These are phyloP conservation scores for Mucor velutinosus DNA, from an alignment of 371 early-diverging fungal genomes.

Conservation along the genomic window DNA sequence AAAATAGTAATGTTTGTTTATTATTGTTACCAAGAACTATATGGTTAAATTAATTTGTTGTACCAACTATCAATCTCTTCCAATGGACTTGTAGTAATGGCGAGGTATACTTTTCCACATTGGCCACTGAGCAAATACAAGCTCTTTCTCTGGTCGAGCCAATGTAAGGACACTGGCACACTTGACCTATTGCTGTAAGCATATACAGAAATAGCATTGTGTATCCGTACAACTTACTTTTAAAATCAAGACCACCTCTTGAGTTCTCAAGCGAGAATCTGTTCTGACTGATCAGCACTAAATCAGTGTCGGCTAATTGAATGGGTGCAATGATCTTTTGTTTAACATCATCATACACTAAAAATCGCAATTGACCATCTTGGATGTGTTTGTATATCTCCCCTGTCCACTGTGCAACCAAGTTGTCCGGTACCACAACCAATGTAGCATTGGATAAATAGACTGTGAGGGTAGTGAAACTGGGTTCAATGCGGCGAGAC, in stretches of 20 bases:
- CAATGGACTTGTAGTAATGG: conserved; percentile 73
- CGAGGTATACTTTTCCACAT: conserved; percentile 43
- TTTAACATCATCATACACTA: conserved; percentile 45
- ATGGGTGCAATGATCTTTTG: conserved; percentile 51
- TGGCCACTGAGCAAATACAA: conserved; percentile 27
- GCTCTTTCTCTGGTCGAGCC: conserved; percentile 25
- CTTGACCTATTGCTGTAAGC: background rate
- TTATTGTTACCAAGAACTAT: background rate
- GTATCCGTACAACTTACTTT: conserved; percentile 20
- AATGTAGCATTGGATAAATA: conserved; percentile 65
- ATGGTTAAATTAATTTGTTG: conserved; percentile 1
- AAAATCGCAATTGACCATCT: conserved; percentile 50
- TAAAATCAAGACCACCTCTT: conserved; percentile 53
- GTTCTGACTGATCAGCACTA: conserved; percentile 67
- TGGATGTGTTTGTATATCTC: conserved; percentile 73
- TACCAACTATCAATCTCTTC: conserved; percentile 76
- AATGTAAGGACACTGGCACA: conserved; percentile 44
- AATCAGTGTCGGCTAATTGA: conserved; percentile 56
- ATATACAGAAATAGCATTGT: background rate
- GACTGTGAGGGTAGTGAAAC: conserved; percentile 40
- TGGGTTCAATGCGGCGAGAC: conserved; percentile 18
- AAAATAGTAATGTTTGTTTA: conserved; percentile 20
- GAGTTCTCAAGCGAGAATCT: conserved; percentile 65
- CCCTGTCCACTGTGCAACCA: conserved; percentile 73
- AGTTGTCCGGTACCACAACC: conserved; percentile 77